Base-by-base conservation (phyloP, 1,284 basidiomycete species). In the Ceratobasidium sp. region DNA sequence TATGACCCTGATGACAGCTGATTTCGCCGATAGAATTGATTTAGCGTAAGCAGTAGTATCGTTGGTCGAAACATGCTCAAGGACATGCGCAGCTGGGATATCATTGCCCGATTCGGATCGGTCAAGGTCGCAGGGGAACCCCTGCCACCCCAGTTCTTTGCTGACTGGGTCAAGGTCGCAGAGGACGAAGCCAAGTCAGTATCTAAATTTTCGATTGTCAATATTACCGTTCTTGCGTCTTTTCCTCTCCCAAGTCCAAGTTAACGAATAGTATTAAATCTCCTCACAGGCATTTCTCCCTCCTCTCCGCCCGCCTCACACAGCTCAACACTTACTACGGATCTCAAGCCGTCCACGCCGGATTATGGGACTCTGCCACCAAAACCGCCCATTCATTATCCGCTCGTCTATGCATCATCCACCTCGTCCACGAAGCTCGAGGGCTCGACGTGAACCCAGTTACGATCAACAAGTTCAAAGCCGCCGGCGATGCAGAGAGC, bases 341-440 rank as follows among this genome's bases (percentile, higher is more conserved):
- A 42, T 84, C 82, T 22, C 82, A 91, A 73, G 86, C 88, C 7
- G 87, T 92, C 1, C 90, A 92, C 75, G 90, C 90, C 0, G 86
- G 85, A 0, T 84, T 94, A 3, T 94, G 92, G 93, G 88, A 93
- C 69, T 91, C 90, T 2, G 93, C 93, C 0, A 81, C 82, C 15
- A 84, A 88, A 54, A 95, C 93, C 0, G 85, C 86, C 2, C 77
- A 86, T 58, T 92, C 90, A 1, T 82, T 95, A 34, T 85, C 87
- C 38, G 83, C 92, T 0, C 85, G 93, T 1, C 85, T 95, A 29
- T 91, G 91, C 1, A 94, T 95, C 77, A 93, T 95, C 73, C 93
- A 94, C 75, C 86, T 95, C 32, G 93, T 95, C 0, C 93, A 94
- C 76, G 93, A 95, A 80, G 92, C 93, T 0, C 82, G 93, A 31